phyloP scores from a whole-genome alignment of 306 rosid genomes.

The Benincasa hispida region DNA sequence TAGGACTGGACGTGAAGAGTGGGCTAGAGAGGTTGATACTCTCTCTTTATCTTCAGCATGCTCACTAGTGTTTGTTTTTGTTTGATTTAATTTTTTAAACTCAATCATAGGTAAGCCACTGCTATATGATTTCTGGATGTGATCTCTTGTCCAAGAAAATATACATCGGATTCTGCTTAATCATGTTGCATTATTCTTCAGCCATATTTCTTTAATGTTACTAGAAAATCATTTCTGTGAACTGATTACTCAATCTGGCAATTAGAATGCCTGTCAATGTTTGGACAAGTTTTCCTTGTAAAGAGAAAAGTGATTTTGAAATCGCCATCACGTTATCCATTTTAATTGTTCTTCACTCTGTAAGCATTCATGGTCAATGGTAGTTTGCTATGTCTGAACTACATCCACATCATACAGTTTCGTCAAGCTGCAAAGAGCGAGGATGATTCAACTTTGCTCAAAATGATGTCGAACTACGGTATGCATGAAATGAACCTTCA shows the following conservation, averaged over 20 bases:
- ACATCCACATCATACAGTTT: slow-evolving; percentile 29
- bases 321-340: not conserved
- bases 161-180: not conserved
- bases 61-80: not conserved
- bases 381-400: not conserved
- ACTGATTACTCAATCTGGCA: not conserved
- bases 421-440: slow-evolving; percentile 41
- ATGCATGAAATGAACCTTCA: not conserved
- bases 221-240: not conserved
- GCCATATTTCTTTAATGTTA: not conserved
- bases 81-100: not conserved
- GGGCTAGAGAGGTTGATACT: slow-evolving; percentile 72
- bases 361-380: not conserved
- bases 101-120: not conserved
- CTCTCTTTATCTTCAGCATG: not conserved
- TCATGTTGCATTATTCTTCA: not conserved
- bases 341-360: not conserved
- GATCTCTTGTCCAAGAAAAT: not conserved
- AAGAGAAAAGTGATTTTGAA: not conserved
- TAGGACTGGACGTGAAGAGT: slow-evolving; percentile 73
- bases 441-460: slow-evolving; percentile 42
- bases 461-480: slow-evolving; percentile 83
- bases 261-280: not conserved
- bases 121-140: not conserved
- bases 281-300: not conserved